phyloP scores from a whole-genome alignment of 177 flowering plant genomes.

The Telopea speciosissima region DNA sequence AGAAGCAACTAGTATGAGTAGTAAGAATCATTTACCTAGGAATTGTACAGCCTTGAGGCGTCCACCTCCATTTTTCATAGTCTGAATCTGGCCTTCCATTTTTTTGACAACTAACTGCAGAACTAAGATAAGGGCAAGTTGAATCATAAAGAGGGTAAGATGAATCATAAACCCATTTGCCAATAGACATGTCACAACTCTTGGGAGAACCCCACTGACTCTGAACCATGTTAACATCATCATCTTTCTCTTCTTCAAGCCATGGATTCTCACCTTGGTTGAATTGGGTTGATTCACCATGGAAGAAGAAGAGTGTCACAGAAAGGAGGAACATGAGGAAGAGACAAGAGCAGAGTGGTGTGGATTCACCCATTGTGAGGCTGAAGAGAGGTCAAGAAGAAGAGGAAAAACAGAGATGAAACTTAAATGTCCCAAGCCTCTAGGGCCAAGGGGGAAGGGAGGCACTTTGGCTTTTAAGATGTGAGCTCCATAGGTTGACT shows the following conservation, averaged over 20 bases:
- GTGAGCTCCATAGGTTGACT: slow-evolving; percentile 1
- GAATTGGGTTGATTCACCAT: slow-evolving; percentile 17
- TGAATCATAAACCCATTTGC: slow-evolving; percentile 72
- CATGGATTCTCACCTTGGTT: slow-evolving; percentile 28
- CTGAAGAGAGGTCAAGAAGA: not conserved
- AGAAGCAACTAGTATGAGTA: no score
- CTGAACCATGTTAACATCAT: slow-evolving; percentile 37
- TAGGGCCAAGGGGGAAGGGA: not conserved
- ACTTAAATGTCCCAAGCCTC: not conserved
- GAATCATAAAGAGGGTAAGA: slow-evolving; percentile 79
- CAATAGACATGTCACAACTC: slow-evolving; percentile 50
- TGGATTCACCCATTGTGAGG: slow-evolving; percentile 21
- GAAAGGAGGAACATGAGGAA: slow-evolving; percentile 18
- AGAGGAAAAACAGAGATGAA: not conserved
- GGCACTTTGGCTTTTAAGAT: not conserved
- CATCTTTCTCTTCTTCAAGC: slow-evolving; percentile 43
- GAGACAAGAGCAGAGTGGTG: slow-evolving; percentile 8
- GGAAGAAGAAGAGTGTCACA: slow-evolving; percentile 14
- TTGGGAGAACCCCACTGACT: slow-evolving; percentile 16
- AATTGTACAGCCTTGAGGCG: slow-evolving; percentile 64
- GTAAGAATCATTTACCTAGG: slow-evolving; percentile 45
- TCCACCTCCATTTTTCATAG: slow-evolving; percentile 81
- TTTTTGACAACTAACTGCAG: slow-evolving; percentile 46
- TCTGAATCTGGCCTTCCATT: slow-evolving; percentile 90
- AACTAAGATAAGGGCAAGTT: slow-evolving; percentile 66